Conservation (phyloP, 177 flowering plant genomes). For the Vitis hybrid region DNA sequence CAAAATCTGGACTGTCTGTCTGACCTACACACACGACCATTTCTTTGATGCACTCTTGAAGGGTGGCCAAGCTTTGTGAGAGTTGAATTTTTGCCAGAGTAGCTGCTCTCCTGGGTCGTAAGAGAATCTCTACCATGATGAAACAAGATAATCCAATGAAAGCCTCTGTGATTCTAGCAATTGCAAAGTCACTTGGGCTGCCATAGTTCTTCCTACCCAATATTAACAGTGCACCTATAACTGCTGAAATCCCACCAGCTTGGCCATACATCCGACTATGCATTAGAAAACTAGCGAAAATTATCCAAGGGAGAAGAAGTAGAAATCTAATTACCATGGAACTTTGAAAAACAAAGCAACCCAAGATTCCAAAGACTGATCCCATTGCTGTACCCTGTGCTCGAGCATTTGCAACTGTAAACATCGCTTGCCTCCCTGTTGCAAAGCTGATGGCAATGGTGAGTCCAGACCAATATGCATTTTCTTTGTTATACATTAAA, state of each 20-base stretch:
- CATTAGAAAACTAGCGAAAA: slow-evolving; percentile 61
- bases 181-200: slow-evolving; percentile 65
- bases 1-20: background rate
- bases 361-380: slow-evolving; percentile 63
- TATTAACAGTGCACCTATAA: slow-evolving; percentile 67
- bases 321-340: slow-evolving; percentile 41
- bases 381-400: slow-evolving; percentile 89
- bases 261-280: slow-evolving; percentile 76
- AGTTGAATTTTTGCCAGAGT: slow-evolving; percentile 55
- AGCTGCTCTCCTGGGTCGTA: slow-evolving; percentile 74
- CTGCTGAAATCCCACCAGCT: slow-evolving; percentile 71
- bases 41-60: slow-evolving; percentile 37
- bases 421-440: slow-evolving; percentile 62
- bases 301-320: slow-evolving; percentile 72
- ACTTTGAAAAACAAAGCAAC: slow-evolving; percentile 54
- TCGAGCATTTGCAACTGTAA: slow-evolving; percentile 55
- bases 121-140: slow-evolving; percentile 55
- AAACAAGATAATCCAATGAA: slow-evolving; percentile 70
- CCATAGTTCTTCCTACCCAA: slow-evolving; percentile 70
- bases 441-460: slow-evolving; percentile 66
- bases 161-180: slow-evolving; percentile 64
- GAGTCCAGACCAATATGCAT: slow-evolving; percentile 81
- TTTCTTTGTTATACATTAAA: slow-evolving; percentile 52
- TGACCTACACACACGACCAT: slow-evolving; percentile 10
- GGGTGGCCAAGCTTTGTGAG: slow-evolving; percentile 29